Base-by-base conservation (phyloP, 75 land plant genomes). In the Pseudotsuga menziesii region DNA sequence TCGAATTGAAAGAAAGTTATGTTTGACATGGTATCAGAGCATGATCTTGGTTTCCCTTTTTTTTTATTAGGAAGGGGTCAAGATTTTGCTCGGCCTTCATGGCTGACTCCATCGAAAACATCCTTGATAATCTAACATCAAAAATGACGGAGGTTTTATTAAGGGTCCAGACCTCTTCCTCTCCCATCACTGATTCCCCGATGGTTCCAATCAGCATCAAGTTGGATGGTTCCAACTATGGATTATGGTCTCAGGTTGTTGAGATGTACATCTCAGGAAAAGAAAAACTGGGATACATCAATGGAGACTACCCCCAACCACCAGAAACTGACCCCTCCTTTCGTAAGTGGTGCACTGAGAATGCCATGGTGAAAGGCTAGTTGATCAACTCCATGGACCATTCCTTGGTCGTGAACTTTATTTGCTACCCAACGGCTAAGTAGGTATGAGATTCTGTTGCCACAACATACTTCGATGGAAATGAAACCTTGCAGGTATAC, bases 231-330 rank as follows among this genome's bases (percentile, higher is more conserved):
- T 3, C 57, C 57, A 78, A 78, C 73, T 79, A 59, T 73, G 80
- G 54, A 12, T 35, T 73, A 72, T 78, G 79, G 79, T 78, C 79
- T 73, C 79, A 67, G 22, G 60, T 78, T 57, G 79, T 78, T 25
- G 79, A 78, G 73, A 78, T 78, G 79, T 78, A 70, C 57, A 78
- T 78, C 73, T 78, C 59, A 16, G 73, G 78, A 67, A 76, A 75
- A 80, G 32, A 74, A 56, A 80, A 73, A 48, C 22, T 74, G 59
- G 72, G 72, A 9, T 80, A 56, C 15, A 67, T 76, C 23, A 75
- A 75, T 58, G 77, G 60, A 11, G 77, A 75, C 48, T 14, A 23
- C 52, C 58, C 58, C 48, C 77, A 17, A 56, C 78, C 82, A 3
- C 26, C 27, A 8, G 35, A 35, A 55, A 76, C 82, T 48, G 61